Percentiles rank a stretch among this genome's conserved stretches.
phyloP scores from a whole-genome alignment of 1,284 basidiomycete species.

The Taiwanofungus camphoratus region DNA sequence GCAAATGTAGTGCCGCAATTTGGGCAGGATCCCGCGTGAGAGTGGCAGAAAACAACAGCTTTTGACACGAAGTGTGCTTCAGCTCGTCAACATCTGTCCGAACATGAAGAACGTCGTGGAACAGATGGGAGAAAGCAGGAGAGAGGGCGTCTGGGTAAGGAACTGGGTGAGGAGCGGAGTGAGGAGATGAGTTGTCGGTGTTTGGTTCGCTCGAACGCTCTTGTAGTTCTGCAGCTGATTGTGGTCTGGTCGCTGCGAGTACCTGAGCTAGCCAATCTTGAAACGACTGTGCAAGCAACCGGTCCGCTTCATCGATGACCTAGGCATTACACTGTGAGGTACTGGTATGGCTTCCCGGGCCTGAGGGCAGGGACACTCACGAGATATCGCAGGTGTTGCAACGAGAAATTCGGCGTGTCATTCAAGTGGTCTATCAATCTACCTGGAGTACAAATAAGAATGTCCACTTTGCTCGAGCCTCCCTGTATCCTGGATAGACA shows the following conservation, averaged over 20 bases:
- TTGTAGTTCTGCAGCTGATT: conserved; percentile 23
- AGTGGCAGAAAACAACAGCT: conserved; percentile 95
- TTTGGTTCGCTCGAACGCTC: not conserved
- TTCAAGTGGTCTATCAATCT: conserved; percentile 91
- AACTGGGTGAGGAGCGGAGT: not conserved
- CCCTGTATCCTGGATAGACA: conserved; percentile 46
- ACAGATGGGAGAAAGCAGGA: conserved; percentile 48
- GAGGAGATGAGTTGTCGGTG: not conserved
- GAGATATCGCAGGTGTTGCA: conserved; percentile 92
- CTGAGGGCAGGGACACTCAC: conserved; percentile 37
- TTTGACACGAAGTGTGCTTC: conserved; percentile 76
- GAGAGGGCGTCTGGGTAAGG: conserved; percentile 50
- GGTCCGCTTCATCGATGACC: conserved; percentile 98
- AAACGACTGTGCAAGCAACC: conserved; percentile 91
- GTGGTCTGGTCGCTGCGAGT: conserved; percentile 62
- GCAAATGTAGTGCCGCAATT: conserved; percentile 77
- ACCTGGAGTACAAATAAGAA: conserved; percentile 94
- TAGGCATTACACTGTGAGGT: conserved; percentile 25
- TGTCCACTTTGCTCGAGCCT: conserved; percentile 86
- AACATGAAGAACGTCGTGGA: conserved; percentile 33
- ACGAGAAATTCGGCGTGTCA: conserved; percentile 83
- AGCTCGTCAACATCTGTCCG: conserved; percentile 50
- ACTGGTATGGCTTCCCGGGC: no score
- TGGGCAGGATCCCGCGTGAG: conserved; percentile 92
- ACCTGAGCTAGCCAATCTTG: conserved; percentile 91